Conservation (phyloP, 2,329 filamentous ascomycete species). For the Neopestalotiopsis rosae region DNA sequence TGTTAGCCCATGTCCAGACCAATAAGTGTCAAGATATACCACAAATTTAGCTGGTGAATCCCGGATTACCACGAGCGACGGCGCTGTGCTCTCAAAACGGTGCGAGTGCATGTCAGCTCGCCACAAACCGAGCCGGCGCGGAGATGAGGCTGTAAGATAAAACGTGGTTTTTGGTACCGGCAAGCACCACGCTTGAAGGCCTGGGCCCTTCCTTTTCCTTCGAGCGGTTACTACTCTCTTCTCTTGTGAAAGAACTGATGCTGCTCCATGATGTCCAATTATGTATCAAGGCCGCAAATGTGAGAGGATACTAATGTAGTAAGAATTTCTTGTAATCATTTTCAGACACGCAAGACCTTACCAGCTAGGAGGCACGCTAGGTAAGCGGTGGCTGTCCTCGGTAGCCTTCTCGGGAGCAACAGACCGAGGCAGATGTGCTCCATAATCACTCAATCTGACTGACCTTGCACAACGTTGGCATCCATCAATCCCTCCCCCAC, state of each 20-base stretch:
- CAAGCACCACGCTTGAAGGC: neutral
- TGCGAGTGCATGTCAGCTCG: slow-evolving; percentile 8
- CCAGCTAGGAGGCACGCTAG: too few species aligned
- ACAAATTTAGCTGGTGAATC: too few species aligned
- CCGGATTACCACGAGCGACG: slow-evolving; percentile 7
- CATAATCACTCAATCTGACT: too few species aligned
- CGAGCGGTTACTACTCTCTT: neutral
- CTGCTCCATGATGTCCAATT: neutral
- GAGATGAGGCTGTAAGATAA: slow-evolving; percentile 15
- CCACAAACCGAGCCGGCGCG: slow-evolving; percentile 6
- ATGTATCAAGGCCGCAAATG: too few species aligned
- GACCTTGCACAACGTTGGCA: too few species aligned
- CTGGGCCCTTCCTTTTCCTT: neutral
- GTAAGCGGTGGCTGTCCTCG: too few species aligned
- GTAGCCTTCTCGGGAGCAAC: too few species aligned
- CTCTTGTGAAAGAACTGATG: neutral
- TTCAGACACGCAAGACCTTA: neutral
- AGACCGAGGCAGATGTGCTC: too few species aligned
- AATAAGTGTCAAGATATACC: too few species aligned
- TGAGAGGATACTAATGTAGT: too few species aligned
- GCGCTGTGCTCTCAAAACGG: slow-evolving; percentile 8
- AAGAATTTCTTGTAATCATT: neutral
- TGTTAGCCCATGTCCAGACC: too few species aligned
- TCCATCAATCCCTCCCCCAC: too few species aligned
- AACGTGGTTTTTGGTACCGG: neutral